phyloP scores from a whole-genome alignment of 306 rosid genomes.

The Pyrus bretschneideri region DNA sequence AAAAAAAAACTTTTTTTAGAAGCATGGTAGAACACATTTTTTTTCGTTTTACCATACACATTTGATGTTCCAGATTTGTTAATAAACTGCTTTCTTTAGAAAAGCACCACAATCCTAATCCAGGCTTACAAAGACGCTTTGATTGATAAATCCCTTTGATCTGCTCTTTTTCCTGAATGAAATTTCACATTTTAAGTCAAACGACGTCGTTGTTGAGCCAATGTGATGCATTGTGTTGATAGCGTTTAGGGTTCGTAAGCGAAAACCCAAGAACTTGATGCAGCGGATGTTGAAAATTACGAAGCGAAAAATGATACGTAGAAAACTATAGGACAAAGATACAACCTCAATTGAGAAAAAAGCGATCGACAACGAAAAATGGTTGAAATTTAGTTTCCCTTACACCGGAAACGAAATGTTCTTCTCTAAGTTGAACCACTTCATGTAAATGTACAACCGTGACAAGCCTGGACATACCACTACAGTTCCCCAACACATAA shows the following conservation, averaged over 20 bases:
- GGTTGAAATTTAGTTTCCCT: background rate
- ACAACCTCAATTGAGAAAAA: background rate
- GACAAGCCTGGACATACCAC: constrained; percentile 14
- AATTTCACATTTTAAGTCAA: background rate
- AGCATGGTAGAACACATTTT: too few relatives aligned
- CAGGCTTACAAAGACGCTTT: background rate
- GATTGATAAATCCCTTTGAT: background rate
- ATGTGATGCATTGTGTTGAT: too few relatives aligned
- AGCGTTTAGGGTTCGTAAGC: too few relatives aligned
- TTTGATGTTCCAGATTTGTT: too few relatives aligned
- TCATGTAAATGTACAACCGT: constrained; percentile 36
- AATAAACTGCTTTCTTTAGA: too few relatives aligned
- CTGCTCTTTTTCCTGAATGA: background rate
- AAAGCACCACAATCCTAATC: too few relatives aligned
- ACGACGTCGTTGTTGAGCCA: background rate
- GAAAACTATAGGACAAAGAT: background rate
- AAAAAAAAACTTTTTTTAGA: too few relatives aligned
- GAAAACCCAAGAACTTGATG: too few relatives aligned
- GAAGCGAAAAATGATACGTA: background rate
- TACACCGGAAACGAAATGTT: background rate
- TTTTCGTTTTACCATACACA: too few relatives aligned
- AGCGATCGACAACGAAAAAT: background rate
- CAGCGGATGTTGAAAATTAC: background rate
- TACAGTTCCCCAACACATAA: background rate
- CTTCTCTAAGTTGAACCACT: constrained; percentile 11